A percentile compares a stretch with the other conserved stretches of the same genome.
phyloP scores from a whole-genome alignment of 495 filamentous ascomycete genomes.

The Aspergillus sparsus region DNA sequence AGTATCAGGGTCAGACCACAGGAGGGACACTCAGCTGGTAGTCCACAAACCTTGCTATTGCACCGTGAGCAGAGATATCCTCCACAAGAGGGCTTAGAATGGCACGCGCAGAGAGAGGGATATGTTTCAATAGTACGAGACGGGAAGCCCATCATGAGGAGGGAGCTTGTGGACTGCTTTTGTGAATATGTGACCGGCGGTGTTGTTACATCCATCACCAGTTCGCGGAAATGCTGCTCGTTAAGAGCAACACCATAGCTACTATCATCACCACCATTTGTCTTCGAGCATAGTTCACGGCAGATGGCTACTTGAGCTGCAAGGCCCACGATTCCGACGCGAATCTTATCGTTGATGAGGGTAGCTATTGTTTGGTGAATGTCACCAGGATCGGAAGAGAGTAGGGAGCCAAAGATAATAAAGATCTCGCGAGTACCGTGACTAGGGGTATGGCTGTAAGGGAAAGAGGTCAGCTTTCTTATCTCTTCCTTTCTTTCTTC shows the following conservation, averaged over 20 bases:
- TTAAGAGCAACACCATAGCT: conserved; percentile 82
- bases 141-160: conserved; percentile 99
- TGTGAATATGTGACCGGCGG: conserved; percentile 76
- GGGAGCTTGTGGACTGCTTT: conserved; percentile 67
- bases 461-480: conserved; percentile 22
- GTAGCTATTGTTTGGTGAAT: conserved; percentile 85
- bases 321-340: conserved; percentile 83
- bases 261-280: conserved; percentile 75
- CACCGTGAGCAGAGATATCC: conserved; percentile 93
- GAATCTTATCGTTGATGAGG: conserved; percentile 77
- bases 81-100: conserved; percentile 78
- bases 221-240: conserved; percentile 83
- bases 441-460: conserved; percentile 74
- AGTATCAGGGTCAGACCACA: conserved; percentile 93
- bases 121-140: conserved; percentile 75
- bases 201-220: conserved; percentile 85
- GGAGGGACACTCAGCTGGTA: conserved; percentile 88
- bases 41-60: conserved; percentile 81
- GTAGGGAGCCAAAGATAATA: conserved; percentile 86
- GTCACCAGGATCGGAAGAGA: conserved; percentile 89
- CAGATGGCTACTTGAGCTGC: conserved; percentile 92
- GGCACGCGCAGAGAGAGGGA: conserved; percentile 86
- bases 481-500: neutral
- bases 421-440: conserved; percentile 93
- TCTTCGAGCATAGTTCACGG: conserved; percentile 79